A percentile compares a stretch with the other conserved stretches of the same genome.
Conservation (phyloP, 306 rosid genomes). For the Purshia tridentata region DNA sequence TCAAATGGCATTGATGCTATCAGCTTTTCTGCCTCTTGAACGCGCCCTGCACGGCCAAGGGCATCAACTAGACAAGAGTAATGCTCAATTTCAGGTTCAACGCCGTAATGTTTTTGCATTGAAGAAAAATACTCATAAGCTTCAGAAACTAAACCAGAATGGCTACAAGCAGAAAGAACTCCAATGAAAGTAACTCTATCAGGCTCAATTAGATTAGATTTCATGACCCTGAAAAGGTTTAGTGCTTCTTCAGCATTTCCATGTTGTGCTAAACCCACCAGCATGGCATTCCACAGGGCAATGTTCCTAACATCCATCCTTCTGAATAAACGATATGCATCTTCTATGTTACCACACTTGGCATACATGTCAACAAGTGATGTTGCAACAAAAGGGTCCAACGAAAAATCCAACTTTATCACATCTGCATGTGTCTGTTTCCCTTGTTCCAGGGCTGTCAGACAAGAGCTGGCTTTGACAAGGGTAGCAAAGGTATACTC, state of each 20-base stretch:
- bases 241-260: conserved; percentile 76
- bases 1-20: conserved; percentile 75
- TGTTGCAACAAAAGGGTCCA: conserved; percentile 70
- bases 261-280: conserved; percentile 79
- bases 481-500: conserved; percentile 82
- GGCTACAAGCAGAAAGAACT: conserved; percentile 77
- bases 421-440: conserved; percentile 75
- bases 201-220: conserved; percentile 44
- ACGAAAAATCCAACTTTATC: conserved; percentile 57
- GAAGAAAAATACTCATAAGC: conserved; percentile 54
- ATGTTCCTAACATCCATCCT: conserved; percentile 40
- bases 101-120: conserved; percentile 52
- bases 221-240: conserved; percentile 55
- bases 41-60: conserved; percentile 70
- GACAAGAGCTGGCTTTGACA: conserved; percentile 63
- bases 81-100: conserved; percentile 71
- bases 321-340: conserved; percentile 55
- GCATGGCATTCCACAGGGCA: conserved; percentile 83
- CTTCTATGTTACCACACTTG: conserved; percentile 74
- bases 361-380: conserved; percentile 91
- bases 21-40: conserved; percentile 68
- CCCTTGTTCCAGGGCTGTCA: conserved; percentile 80
- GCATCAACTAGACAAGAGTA: conserved; percentile 78
- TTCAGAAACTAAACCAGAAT: conserved; percentile 69
- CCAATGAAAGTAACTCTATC: conserved; percentile 77